Evolutionary conservation across 2,329 filamentous ascomycete species (phyloP), one percentile per base, ranked within the genome.

Genomic region (Phialemoniopsis sp.): DNA sequence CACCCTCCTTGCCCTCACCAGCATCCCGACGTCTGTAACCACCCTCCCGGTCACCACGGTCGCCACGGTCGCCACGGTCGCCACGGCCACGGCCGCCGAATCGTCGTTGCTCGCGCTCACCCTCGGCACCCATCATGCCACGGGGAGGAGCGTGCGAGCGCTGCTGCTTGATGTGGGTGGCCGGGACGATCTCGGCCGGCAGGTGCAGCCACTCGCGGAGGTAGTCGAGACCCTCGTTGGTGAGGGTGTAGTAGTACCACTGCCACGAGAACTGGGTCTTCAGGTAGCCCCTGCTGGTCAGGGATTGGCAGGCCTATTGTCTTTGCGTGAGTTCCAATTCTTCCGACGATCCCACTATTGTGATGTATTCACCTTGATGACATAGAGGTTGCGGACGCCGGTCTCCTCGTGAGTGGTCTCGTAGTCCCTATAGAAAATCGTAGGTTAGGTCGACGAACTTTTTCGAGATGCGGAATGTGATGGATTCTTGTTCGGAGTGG

Each of bases 231-330:
- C 93, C 93, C 48, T 53, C 50, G 32, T 49, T 46, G n/a, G 50
- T 53, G 30, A 98, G 85, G 73, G 93, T 96, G 85, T 98, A 98
- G 87, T 98, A 98, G 86, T 97, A 95, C 82, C 90, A 95, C 77
- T 95, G 89, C 89, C 89, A 95, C 56, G 89, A 95, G 87, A 98
- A 98, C 75, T 94, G 93, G 61, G 93, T 98, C 88, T 98, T 98
- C 76, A 98, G 83, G 74, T 88, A 97, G 68, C 91, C 91, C 70
- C 93, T 91, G 59, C 90, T 96, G 78, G 84, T 95, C 66, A 98
- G 84, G 53, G 93, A 98, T 80, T 98, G 93, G 76, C 83, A 85
- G 64, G 93, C 93, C 48, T 47, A 21, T 4, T 18, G 13, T 33
- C 32, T 15, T 33, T 18, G 32, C 13, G 13, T 16, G 32, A 18